Base-by-base conservation (phyloP, 257 asterid species). In the Salvia miltiorrhiza region DNA sequence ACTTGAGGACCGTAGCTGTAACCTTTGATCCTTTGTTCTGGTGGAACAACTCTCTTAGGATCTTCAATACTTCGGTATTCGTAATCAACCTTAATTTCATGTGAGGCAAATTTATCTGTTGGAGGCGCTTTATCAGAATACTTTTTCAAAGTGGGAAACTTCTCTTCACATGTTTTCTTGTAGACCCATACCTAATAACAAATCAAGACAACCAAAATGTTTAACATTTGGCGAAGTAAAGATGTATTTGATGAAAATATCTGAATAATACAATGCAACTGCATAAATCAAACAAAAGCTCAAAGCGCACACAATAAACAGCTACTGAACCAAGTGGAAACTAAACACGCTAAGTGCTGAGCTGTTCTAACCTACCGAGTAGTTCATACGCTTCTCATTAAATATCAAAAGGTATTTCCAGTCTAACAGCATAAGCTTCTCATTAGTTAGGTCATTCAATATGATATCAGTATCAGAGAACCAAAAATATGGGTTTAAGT, bases 1-100 rank as follows among this genome's bases (percentile, higher is more conserved):
- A 94, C 99, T 87, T 91, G 97, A 73, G 99, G 99, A 76, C 99
- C 97, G 70, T 94, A 90, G 21, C 86, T 89, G 72, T 80, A 93
- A 62, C 96, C 97, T 78, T 86, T 93, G 66, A 93, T 93, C 88
- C 99, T 88, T 76, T 93, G 93, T 75, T 93, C 97, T 21, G 99
- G 99, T 23, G 99, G 97, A 50, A 93, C 95, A 73, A 76, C 85
- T 88, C 83, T 89, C 45, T 54, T 75, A 50, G 91, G 81, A 66
- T 88, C 90, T 67, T 81, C 83, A 73, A 72, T 14, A 73, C 85
- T 79, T 80, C 72, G 86, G 76, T 93, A 87, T 68, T 93, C 99
- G 57, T 78, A 86, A 64, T 87, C 96, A 69, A 89, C 82, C 88
- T 90, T 93, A 63, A 89, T 78, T 80, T 93, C 97, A 76, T 89